A percentile compares a stretch with the other conserved stretches of the same genome.
Conservation (phyloP, 768 basidiomycete genomes). For the Suillus clintonianus region DNA sequence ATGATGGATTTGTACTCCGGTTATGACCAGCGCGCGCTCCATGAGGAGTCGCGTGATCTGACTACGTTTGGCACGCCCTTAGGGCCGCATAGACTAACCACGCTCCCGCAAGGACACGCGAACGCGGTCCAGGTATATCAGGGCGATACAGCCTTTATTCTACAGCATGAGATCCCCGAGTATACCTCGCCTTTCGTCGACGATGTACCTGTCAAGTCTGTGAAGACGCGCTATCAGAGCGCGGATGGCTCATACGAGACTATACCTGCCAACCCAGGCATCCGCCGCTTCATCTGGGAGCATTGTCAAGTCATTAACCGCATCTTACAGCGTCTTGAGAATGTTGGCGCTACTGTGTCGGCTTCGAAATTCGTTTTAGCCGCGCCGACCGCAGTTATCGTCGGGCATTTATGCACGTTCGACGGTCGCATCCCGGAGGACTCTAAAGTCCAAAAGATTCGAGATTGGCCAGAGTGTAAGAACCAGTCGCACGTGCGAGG, state of each 20-base stretch:
- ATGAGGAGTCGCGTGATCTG: constrained; percentile 34
- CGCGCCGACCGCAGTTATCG: constrained; percentile 24
- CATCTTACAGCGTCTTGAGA: constrained; percentile 39
- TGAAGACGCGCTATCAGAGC: constrained; percentile 29
- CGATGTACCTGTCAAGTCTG: constrained; percentile 38
- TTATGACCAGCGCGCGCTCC: constrained; percentile 36
- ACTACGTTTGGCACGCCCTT: constrained; percentile 45
- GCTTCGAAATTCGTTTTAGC: constrained; percentile 37
- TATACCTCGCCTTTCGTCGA: constrained; percentile 40
- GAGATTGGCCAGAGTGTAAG: constrained; percentile 24
- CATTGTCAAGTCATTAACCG: constrained; percentile 37
- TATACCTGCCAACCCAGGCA: constrained; percentile 37
- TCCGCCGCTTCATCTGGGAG: constrained; percentile 42
- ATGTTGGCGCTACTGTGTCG: constrained; percentile 38
- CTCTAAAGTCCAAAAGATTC: constrained; percentile 25
- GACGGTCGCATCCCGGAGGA: constrained; percentile 34
- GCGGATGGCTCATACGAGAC: constrained; percentile 33
- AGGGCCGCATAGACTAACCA: constrained; percentile 31
- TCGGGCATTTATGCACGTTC: constrained; percentile 41
- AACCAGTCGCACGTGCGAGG: constrained; percentile 16
- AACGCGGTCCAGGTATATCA: constrained; percentile 44
- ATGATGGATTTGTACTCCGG: constrained; percentile 39
- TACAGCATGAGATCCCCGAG: constrained; percentile 42
- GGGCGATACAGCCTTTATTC: constrained; percentile 38
- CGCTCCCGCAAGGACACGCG: constrained; percentile 44